phyloP scores from a whole-genome alignment of 1,284 basidiomycete genomes.

The Tylopilus sp. region DNA sequence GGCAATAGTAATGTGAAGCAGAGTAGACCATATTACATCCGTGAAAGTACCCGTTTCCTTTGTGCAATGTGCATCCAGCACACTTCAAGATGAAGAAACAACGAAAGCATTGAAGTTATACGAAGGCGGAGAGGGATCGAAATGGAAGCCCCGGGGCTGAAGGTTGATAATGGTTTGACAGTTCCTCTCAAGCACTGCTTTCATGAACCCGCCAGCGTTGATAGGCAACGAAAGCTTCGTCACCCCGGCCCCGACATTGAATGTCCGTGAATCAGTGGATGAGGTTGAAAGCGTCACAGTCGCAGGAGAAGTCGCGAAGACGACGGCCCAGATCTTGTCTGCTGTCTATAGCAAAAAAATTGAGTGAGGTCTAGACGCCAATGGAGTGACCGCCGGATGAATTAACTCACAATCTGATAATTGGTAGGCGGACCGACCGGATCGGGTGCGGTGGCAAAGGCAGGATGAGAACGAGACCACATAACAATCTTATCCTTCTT shows the following conservation, averaged over 20 bases:
- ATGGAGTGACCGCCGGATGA: neutral
- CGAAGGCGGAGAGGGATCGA: conserved; percentile 46
- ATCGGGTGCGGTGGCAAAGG: conserved; percentile 50
- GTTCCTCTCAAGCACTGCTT: conserved; percentile 52
- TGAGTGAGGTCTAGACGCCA: conserved; percentile 7
- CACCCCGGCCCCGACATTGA: conserved; percentile 53
- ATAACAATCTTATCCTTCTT: conserved; percentile 63
- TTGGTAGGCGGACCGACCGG: conserved; percentile 52
- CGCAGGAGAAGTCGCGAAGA: conserved; percentile 55
- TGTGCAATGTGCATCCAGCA: conserved; percentile 3
- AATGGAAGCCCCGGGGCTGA: conserved; percentile 46
- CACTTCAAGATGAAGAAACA: conserved; percentile 28
- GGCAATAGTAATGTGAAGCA: neutral
- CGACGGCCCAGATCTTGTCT: conserved; percentile 63
- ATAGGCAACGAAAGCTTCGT: conserved; percentile 64
- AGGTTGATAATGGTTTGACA: conserved; percentile 51
- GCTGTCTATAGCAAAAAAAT: conserved; percentile 32
- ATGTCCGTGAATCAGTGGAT: conserved; percentile 42
- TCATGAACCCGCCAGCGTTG: conserved; percentile 54
- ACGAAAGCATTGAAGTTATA: conserved; percentile 69
- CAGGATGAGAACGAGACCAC: conserved; percentile 71
- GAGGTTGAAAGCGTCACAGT: conserved; percentile 51
- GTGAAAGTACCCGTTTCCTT: neutral
- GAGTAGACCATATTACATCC: neutral
- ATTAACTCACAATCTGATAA: conserved; percentile 44